Evolutionary conservation across 2,329 filamentous ascomycete genomes (phyloP), one percentile per base, ranked within the genome.

Genomic region (Huntiella decipiens): DNA sequence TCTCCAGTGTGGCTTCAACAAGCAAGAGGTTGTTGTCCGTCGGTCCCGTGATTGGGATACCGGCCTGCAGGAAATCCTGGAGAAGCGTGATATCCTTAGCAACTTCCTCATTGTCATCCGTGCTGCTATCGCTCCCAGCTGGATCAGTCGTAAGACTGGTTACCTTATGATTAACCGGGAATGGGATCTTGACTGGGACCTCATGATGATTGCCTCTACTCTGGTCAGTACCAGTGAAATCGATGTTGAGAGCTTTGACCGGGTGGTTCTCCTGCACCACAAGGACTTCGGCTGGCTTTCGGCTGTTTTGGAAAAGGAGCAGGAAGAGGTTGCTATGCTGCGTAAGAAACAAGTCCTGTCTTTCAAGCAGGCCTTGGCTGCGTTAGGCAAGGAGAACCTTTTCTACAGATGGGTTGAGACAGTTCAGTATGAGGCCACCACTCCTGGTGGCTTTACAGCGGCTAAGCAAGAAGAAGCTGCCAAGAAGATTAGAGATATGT

Each of bases 351-450:
- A 91, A 61, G 78, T 95, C 6, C 73, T 91, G 51, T 70, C 72
- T 2, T 92, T 95, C 59, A 78, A 83, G 54, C 80, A 91, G 38
- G 76, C 77, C 15, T 67, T 95, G 53, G 70, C 73, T 1, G 70
- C 70, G 2, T 68, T 91, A 60, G 85, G 81, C 38, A 93, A 94
- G 62, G 87, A 94, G 60, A 77, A 81, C 52, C 60, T 95, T 45
- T 95, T 95, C 64, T 94, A 82, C 64, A 75, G 80, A 46, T 94
- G 86, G 85, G 82, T 94, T 42, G 87, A 95, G 64, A 72, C 92
- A 56, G 77, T 95, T 43, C 86, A 95, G 62, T 92, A 77, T 56
- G 86, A 94, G 62, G 79, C 82, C 37, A 79, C 77, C 33, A 72
- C 73, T 53, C 82, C 85, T 0, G 83, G 79, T 13, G 83, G 82